Conservation (phyloP, 2,329 filamentous ascomycete genomes). For the Neonectria neomacrospora region DNA sequence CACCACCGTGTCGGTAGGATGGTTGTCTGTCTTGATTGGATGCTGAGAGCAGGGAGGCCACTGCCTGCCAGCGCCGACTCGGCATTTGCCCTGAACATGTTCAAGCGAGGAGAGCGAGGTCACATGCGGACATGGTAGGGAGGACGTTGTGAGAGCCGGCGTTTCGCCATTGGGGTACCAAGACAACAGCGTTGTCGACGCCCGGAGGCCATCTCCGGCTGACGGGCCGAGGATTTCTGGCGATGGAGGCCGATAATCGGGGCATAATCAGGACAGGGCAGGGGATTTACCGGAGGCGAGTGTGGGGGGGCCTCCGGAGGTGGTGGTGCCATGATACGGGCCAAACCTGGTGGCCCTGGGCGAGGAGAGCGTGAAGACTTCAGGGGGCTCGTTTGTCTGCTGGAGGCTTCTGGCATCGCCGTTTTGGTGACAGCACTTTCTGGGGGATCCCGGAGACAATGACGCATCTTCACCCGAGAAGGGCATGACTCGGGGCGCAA, state of each 20-base stretch:
- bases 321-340: constrained; percentile 26
- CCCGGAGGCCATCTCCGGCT: constrained; percentile 19
- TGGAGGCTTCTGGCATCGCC: constrained; percentile 31
- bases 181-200: not conserved
- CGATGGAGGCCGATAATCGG: constrained; percentile 25
- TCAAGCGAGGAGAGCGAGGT: constrained; percentile 7
- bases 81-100: constrained; percentile 22
- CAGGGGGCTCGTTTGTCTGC: constrained; percentile 15
- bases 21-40: constrained; percentile 19
- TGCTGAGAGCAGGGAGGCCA: constrained; percentile 6
- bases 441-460: constrained; percentile 20
- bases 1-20: constrained; percentile 14
- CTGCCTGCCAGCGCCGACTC: constrained; percentile 8
- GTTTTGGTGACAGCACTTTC: constrained; percentile 17
- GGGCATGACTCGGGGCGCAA: constrained; percentile 27
- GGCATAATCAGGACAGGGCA: not conserved
- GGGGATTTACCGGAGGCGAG: constrained; percentile 32
- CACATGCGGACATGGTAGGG: constrained; percentile 9
- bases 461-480: constrained; percentile 23
- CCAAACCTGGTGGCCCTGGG: constrained; percentile 17
- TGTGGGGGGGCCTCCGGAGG: constrained; percentile 35
- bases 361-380: constrained; percentile 15
- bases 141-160: constrained; percentile 3
- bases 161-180: constrained; percentile 3
- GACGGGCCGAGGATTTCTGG: constrained; percentile 17